Evolutionary conservation across 148 eudicot species (phyloP).

Genomic region (Bassia scoparia): DNA sequence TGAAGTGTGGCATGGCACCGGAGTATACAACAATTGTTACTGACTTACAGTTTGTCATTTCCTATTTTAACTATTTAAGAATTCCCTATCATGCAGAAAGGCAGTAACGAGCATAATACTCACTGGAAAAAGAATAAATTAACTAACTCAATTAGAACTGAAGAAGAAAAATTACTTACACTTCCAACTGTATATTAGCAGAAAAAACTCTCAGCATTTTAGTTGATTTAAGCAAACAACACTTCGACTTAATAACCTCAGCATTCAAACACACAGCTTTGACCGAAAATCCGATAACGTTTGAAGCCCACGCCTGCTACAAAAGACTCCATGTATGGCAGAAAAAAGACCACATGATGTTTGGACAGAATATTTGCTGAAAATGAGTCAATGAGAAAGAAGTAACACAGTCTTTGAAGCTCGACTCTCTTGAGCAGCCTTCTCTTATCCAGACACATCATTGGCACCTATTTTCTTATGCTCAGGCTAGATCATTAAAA

Average conservation of each 20-base stretch:
- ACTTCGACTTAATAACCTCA: background rate
- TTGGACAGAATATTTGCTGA: background rate
- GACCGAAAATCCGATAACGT: background rate
- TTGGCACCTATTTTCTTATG: background rate
- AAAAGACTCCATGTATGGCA: background rate
- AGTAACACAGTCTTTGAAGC: too few species aligned
- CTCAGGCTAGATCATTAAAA: background rate
- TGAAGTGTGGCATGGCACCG: background rate
- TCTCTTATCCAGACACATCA: background rate
- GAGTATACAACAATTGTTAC: background rate
- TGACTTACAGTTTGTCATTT: background rate
- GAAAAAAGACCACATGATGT: background rate
- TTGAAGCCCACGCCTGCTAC: background rate
- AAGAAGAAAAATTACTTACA: background rate
- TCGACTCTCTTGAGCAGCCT: background rate
- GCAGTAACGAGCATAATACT: background rate
- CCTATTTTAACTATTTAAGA: background rate
- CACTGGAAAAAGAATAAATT: too few species aligned
- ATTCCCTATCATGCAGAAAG: conserved; percentile 5
- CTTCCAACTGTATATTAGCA: conserved; percentile 5
- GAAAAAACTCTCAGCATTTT: background rate
- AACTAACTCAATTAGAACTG: background rate
- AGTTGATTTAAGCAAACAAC: background rate
- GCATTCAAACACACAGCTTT: conserved; percentile 4
- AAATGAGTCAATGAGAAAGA: background rate